Conservation (phyloP, 2,329 filamentous ascomycete genomes). For the Colletotrichum australisinense region DNA sequence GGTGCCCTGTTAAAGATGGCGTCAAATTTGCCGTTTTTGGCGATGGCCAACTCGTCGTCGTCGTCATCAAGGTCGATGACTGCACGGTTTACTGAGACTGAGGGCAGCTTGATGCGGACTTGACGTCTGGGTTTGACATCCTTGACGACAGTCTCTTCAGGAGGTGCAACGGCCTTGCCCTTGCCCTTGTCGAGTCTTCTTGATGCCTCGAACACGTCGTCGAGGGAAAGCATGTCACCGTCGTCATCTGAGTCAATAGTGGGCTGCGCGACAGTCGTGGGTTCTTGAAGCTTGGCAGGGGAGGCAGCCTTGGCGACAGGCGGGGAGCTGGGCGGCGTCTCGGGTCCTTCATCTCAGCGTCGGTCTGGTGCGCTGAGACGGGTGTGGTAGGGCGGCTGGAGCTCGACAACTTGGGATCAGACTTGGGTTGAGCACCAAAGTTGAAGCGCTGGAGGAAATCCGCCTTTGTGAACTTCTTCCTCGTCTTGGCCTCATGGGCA, state of each 20-base stretch:
- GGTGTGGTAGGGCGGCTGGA: slow-evolving; percentile 68
- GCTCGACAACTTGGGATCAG: slow-evolving; percentile 54
- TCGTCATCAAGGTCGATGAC: slow-evolving; percentile 64
- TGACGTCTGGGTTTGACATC: slow-evolving; percentile 55
- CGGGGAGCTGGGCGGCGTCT: slow-evolving; percentile 81
- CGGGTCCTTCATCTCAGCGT: slow-evolving; percentile 62
- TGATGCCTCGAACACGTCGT: slow-evolving; percentile 46
- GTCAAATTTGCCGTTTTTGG: slow-evolving; percentile 63
- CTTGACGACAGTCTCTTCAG: slow-evolving; percentile 35
- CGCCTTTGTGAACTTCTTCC: slow-evolving; percentile 88
- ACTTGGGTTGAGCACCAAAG: slow-evolving; percentile 61
- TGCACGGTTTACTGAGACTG: slow-evolving; percentile 50
- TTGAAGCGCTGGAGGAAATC: slow-evolving; percentile 89
- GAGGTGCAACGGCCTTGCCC: slow-evolving; percentile 45
- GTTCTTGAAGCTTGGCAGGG: slow-evolving; percentile 17
- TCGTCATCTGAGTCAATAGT: slow-evolving; percentile 38
- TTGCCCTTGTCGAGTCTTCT: slow-evolving; percentile 66
- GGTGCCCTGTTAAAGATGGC: slow-evolving; percentile 79
- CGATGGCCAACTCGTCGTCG: slow-evolving; percentile 75
- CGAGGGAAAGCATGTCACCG: slow-evolving; percentile 51
- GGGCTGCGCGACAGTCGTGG: slow-evolving; percentile 29
- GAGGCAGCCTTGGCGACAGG: slow-evolving; percentile 50
- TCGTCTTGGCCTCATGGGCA: slow-evolving; percentile 87
- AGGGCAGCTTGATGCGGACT: slow-evolving; percentile 62
- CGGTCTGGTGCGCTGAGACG: slow-evolving; percentile 55